phyloP scores from a whole-genome alignment of 2,329 filamentous ascomycete genomes.

The Trichoderma sp. region DNA sequence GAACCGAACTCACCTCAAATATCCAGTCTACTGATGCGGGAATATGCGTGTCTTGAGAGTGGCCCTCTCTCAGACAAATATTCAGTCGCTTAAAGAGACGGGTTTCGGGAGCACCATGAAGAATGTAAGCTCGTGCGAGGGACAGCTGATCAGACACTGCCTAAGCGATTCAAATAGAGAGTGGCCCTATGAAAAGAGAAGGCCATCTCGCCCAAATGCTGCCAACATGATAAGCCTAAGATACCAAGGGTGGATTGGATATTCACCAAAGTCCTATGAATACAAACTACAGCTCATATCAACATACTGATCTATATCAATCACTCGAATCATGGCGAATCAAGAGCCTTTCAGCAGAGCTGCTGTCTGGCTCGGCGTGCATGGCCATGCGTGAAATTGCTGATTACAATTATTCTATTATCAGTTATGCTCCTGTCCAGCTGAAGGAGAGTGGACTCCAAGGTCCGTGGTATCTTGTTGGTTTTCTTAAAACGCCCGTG shows the following conservation, averaged over 20 bases:
- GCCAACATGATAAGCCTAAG: not conserved
- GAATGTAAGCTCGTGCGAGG: not conserved
- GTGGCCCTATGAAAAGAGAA: not conserved
- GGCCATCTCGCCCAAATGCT: not conserved
- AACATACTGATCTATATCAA: not conserved
- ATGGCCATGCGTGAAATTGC: constrained; percentile 8
- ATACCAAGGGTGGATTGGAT: not conserved
- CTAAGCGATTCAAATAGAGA: not conserved
- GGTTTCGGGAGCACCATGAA: not conserved
- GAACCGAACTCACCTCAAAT: not conserved
- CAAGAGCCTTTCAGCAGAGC: not conserved
- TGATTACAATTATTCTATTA: constrained; percentile 19
- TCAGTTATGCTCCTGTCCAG: constrained; percentile 8
- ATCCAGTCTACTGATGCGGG: not conserved
- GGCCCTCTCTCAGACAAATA: not conserved
- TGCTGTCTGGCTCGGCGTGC: not conserved
- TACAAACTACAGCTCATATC: not conserved
- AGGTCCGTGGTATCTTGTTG: constrained; percentile 24
- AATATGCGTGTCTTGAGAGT: not conserved
- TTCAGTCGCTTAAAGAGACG: not conserved
- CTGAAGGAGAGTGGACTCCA: not conserved
- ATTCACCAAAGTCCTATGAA: not conserved
- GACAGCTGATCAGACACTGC: not conserved
- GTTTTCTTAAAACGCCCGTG: constrained; percentile 23
- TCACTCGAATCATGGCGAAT: not conserved